Evolutionary conservation across 768 basidiomycete genomes (phyloP), one percentile per base, ranked within the genome.

Genomic region (Termitomyces sp.): DNA sequence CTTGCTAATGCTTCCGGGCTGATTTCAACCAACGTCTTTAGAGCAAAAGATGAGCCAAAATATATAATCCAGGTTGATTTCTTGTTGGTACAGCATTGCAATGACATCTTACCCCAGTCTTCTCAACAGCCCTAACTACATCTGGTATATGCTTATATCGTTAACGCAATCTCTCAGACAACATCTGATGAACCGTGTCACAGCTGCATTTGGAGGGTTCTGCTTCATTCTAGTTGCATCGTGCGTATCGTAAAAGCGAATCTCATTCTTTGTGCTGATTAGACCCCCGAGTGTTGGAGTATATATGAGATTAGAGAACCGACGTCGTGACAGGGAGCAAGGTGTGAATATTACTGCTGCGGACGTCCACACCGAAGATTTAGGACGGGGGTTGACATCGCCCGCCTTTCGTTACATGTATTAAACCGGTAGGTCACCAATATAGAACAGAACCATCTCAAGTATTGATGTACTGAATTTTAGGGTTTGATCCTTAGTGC

Each of bases 21-120:
- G 12, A 77, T 80, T 55, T 78, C 78, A 1, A 77, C 78, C 31
- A 81, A 82, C 60, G 77, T 80, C 9, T 81, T 81, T 65, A 72
- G 73, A 52, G 74, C 76, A 10, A 64, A 78, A 62, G 78, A 80
- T 57, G 80, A 76, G 59, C 79, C 78, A 0, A 75, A 71, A 61
- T 80, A 81, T 60, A 67, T 78, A n/a, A n/a, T 42, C 77, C 76
- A 56, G 73, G 75, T 75, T 55, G 53, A 63, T 45, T 46, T 41
- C 17, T 48, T 21, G 28, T 37, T 15, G 35, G 14, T 37, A 37
- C 31, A 33, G 10, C 35, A 5, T 23, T 46, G 12, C 9, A 3
- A 38, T 33, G 4, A 33, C 52, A 38, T 21, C 40, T 30, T 21
- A 41, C 31, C 19, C 38, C 51, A 3, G 40, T 38, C 12, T 53